These are phyloP conservation scores for Diatrype stigma DNA, from an alignment of 2,329 filamentous ascomycete species.

Conservation along the genomic window DNA sequence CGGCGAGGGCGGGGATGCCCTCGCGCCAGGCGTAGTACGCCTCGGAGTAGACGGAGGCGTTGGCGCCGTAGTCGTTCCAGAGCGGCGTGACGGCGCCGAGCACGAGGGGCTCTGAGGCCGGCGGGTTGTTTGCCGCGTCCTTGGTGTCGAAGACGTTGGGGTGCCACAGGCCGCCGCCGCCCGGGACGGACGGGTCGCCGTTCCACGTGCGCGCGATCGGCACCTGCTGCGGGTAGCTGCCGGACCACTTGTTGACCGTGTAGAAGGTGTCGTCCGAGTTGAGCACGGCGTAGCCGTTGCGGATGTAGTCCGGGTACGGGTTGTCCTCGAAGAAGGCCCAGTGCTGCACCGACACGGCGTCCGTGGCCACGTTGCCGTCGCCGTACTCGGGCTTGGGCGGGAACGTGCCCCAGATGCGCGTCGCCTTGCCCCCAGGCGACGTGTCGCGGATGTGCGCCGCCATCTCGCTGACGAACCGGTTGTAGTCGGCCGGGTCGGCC, in stretches of 20 bases:
- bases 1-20: conserved; percentile 46
- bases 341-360: conserved; percentile 52
- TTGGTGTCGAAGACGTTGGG: conserved; percentile 47
- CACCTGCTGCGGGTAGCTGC: conserved; percentile 41
- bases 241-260: conserved; percentile 45
- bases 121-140: conserved; percentile 44
- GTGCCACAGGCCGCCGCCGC: conserved; percentile 40
- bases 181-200: conserved; percentile 31
- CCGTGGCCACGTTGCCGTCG: conserved; percentile 36
- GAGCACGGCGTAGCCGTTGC: conserved; percentile 44
- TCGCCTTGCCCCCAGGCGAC: conserved; percentile 38
- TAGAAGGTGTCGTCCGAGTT: conserved; percentile 53
- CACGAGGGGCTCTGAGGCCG: conserved; percentile 33
- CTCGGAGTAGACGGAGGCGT: conserved; percentile 47
- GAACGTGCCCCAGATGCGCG: conserved; percentile 55
- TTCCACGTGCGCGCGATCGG: conserved; percentile 44
- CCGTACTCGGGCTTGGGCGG: conserved; percentile 35
- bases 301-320: conserved; percentile 37
- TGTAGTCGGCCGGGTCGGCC: conserved; percentile 43
- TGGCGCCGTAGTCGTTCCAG: conserved; percentile 53
- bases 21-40: conserved; percentile 47
- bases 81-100: conserved; percentile 45
- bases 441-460: conserved; percentile 36
- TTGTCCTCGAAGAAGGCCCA: conserved; percentile 53
- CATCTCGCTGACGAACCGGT: conserved; percentile 49